Percentiles rank a stretch among this genome's conserved stretches.
Evolutionary conservation across 768 basidiomycete genomes (phyloP).

Genomic region (Galerina sulciceps): DNA sequence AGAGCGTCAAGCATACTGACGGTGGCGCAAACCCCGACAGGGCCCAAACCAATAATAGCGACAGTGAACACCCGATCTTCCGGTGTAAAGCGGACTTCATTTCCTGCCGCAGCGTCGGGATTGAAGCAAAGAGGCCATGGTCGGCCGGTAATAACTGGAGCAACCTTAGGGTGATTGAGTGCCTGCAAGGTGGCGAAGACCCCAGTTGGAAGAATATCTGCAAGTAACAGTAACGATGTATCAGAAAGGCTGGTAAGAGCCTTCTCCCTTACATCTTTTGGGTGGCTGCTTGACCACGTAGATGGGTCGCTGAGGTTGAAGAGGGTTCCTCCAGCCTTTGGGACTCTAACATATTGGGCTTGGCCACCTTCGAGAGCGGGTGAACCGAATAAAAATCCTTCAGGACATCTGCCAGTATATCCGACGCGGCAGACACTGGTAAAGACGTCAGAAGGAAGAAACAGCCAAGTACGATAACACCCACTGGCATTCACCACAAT

Average conservation of each 20-base stretch:
- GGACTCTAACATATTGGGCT: constrained; percentile 80
- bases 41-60: constrained; percentile 76
- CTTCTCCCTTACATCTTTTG: constrained; percentile 37
- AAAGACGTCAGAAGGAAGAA: background rate
- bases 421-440: constrained; percentile 72
- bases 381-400: constrained; percentile 68
- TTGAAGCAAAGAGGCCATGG: constrained; percentile 61
- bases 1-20: constrained; percentile 69
- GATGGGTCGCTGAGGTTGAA: constrained; percentile 60
- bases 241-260: constrained; percentile 54
- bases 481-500: constrained; percentile 85
- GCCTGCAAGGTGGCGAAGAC: constrained; percentile 78
- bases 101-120: constrained; percentile 21
- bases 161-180: constrained; percentile 71
- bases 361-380: constrained; percentile 72
- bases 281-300: constrained; percentile 45
- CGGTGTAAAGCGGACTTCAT: constrained; percentile 36
- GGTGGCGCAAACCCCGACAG: constrained; percentile 75
- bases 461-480: constrained; percentile 25
- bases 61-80: constrained; percentile 61
- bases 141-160: constrained; percentile 58
- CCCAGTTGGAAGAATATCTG: constrained; percentile 82
- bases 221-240: constrained; percentile 69
- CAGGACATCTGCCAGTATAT: constrained; percentile 70
- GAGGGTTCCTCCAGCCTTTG: constrained; percentile 79